Conservation (phyloP, 371 early-diverging fungal genomes). For the Cladochytrium tenue region DNA sequence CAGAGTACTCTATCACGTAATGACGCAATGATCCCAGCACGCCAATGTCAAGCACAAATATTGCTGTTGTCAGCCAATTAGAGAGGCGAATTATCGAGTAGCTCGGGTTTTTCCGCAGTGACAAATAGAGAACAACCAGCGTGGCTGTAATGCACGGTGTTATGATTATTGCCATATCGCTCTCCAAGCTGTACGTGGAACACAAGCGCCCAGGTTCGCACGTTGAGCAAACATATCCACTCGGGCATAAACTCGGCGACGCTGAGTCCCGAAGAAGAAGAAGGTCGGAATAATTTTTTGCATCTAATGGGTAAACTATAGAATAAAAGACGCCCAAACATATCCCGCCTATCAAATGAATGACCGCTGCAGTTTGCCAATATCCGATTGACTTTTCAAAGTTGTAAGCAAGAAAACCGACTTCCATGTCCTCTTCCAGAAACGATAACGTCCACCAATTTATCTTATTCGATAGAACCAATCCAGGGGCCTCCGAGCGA, state of each 20-base stretch:
- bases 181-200: slow-evolving; percentile 3
- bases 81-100: slow-evolving; percentile 14
- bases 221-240: slow-evolving; percentile 9
- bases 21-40: slow-evolving; percentile 25
- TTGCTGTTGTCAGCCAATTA: slow-evolving; percentile 25
- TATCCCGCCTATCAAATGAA: background rate
- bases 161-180: slow-evolving; percentile 13
- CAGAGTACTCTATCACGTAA: slow-evolving; percentile 8
- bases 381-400: background rate
- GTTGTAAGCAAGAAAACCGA: background rate
- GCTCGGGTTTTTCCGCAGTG: background rate
- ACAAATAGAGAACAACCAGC: slow-evolving; percentile 2
- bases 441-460: background rate
- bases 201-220: slow-evolving; percentile 6
- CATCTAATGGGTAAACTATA: slow-evolving; percentile 11
- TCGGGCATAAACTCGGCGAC: background rate
- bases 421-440: slow-evolving; percentile 1
- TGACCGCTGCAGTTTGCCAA: background rate
- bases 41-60: slow-evolving; percentile 9
- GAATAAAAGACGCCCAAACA: slow-evolving; percentile 8
- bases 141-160: slow-evolving; percentile 15
- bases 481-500: background rate
- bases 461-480: background rate
- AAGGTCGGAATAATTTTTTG: slow-evolving; percentile 1
- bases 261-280: slow-evolving; percentile 10